phyloP scores from a whole-genome alignment of 148 eudicot species.

The Rhododendron williamsianum region DNA sequence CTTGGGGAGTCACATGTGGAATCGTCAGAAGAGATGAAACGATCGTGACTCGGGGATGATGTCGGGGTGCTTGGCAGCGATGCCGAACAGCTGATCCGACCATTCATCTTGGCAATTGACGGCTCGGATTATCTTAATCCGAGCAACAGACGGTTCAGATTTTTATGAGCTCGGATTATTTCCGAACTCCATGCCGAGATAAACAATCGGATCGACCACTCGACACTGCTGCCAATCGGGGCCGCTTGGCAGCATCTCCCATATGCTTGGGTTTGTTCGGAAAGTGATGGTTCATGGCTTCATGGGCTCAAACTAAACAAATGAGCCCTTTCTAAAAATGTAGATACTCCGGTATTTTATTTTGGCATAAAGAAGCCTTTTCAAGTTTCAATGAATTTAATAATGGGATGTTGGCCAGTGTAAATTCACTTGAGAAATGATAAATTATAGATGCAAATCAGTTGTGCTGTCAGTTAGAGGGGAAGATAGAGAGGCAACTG shows the following conservation, averaged over 20 bases:
- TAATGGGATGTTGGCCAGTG: neutral
- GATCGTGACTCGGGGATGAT: too few relatives aligned
- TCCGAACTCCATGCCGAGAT: too few relatives aligned
- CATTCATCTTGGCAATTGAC: too few relatives aligned
- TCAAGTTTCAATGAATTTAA: neutral
- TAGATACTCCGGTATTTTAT: neutral
- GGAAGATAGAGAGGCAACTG: slow-evolving; percentile 11
- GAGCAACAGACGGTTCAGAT: too few relatives aligned
- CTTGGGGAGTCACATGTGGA: too few relatives aligned
- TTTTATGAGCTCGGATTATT: too few relatives aligned
- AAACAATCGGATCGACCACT: too few relatives aligned
- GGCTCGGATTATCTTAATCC: too few relatives aligned
- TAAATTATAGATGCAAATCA: neutral
- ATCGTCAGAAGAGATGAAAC: too few relatives aligned
- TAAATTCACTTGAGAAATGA: neutral
- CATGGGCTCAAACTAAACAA: neutral
- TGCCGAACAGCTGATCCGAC: too few relatives aligned
- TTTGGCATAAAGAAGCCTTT: neutral
- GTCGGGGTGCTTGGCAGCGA: too few relatives aligned
- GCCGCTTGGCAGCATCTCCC: neutral
- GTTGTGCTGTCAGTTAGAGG: neutral
- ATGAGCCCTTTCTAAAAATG: neutral
- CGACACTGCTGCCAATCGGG: accelerated
- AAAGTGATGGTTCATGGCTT: neutral
- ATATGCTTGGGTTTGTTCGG: neutral